Conservation (phyloP, 2,329 filamentous ascomycete species). For the Penicillium olsonii region DNA sequence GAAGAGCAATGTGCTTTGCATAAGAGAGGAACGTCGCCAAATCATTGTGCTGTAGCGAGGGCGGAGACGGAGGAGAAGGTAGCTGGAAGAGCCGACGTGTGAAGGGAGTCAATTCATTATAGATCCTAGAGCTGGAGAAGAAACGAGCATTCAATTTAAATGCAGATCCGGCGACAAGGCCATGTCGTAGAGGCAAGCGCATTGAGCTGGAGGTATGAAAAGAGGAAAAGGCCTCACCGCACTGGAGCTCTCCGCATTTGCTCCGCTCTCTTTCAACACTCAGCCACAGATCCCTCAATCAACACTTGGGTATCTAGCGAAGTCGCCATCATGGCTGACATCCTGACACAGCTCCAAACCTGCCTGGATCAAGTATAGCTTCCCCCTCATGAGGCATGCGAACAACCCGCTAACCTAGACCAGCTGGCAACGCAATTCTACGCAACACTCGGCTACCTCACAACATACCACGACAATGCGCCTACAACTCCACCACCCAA, state of each 20-base stretch:
- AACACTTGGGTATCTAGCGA: background rate
- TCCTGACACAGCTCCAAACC: slow-evolving; percentile 53
- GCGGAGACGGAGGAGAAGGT: slow-evolving; percentile 35
- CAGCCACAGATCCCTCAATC: no score
- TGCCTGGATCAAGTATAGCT: slow-evolving; percentile 50
- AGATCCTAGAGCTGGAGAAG: slow-evolving; percentile 15
- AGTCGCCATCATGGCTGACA: slow-evolving; percentile 44
- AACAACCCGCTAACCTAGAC: slow-evolving; percentile 1
- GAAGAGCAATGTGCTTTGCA: slow-evolving; percentile 40
- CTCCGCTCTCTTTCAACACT: slow-evolving; percentile 10
- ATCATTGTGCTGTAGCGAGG: slow-evolving; percentile 38
- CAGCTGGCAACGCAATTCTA: slow-evolving; percentile 55
- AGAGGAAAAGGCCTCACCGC: slow-evolving; percentile 19
- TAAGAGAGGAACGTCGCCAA: slow-evolving; percentile 44
- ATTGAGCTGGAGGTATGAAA: slow-evolving; percentile 18
- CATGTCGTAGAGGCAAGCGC: slow-evolving; percentile 18
- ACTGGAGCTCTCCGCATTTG: slow-evolving; percentile 28
- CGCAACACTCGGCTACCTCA: slow-evolving; percentile 52
- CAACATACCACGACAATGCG: slow-evolving; percentile 48
- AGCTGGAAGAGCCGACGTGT: slow-evolving; percentile 40
- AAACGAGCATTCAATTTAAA: slow-evolving; percentile 1
- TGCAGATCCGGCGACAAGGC: slow-evolving; percentile 12
- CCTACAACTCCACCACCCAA: slow-evolving; percentile 36
- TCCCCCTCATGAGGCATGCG: background rate
- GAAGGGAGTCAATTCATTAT: slow-evolving; percentile 28